Evolutionary conservation across 805 yeast species (phyloP).

Genomic region (Wilhelminamyces savonicus): DNA sequence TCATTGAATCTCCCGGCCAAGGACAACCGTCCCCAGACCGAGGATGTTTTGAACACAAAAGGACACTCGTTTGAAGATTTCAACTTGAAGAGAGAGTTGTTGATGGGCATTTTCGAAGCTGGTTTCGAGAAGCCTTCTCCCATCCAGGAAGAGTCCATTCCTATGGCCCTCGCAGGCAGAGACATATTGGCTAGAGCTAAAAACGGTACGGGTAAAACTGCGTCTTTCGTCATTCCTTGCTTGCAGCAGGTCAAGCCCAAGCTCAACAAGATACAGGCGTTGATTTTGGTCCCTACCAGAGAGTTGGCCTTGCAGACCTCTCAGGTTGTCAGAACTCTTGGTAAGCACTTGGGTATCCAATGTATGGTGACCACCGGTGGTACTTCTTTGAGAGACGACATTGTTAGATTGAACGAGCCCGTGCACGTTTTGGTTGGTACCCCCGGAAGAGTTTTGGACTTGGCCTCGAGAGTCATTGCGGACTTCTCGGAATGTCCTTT

Average conservation of each 20-base stretch:
- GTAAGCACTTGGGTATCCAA: conserved; percentile 85
- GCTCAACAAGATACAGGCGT: conserved; percentile 77
- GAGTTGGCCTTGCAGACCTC: conserved; percentile 97
- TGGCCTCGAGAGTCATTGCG: conserved; percentile 83
- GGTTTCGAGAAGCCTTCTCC: conserved; percentile 98
- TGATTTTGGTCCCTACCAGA: conserved; percentile 94
- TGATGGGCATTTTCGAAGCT: conserved; percentile 98
- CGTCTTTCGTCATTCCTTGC: conserved; percentile 92
- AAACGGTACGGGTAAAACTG: conserved; percentile 98
- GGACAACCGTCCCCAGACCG: conserved; percentile 95
- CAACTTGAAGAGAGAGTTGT: conserved; percentile 80
- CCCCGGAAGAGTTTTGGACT: conserved; percentile 94
- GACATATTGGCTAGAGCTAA: conserved; percentile 97
- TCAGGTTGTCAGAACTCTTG: conserved; percentile 92
- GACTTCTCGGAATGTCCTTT: conserved; percentile 81
- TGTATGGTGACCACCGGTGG: conserved; percentile 99
- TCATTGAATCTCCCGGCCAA: conserved; percentile 69
- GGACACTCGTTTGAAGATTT: conserved; percentile 92
- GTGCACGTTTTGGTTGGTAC: conserved; percentile 96
- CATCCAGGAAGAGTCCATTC: conserved; percentile 94
- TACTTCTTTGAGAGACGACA: conserved; percentile 89
- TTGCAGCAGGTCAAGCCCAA: conserved; percentile 86
- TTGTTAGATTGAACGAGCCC: conserved; percentile 83
- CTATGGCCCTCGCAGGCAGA: conserved; percentile 91
- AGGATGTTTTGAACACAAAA: conserved; percentile 86